phyloP scores from a whole-genome alignment of 306 rosid species.

The Cotoneaster glaucophyllus region DNA sequence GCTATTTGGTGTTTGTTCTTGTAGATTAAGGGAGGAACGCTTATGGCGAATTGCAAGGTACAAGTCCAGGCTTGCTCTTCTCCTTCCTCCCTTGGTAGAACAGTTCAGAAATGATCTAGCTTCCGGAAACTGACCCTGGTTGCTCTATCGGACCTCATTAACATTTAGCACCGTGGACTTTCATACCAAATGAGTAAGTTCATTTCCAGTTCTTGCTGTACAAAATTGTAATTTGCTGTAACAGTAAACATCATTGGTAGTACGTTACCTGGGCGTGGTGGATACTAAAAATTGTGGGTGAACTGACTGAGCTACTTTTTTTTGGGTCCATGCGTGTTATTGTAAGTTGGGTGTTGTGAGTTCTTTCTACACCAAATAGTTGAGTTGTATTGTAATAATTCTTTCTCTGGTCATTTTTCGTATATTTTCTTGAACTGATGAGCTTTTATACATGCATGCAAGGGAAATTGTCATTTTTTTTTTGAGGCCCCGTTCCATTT shows the following conservation, averaged over 20 bases:
- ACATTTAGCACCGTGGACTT: not conserved
- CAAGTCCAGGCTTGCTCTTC: constrained; percentile 75
- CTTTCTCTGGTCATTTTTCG: not conserved
- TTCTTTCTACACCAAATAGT: not conserved
- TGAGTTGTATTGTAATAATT: not conserved
- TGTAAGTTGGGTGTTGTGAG: not conserved
- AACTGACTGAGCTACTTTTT: not conserved
- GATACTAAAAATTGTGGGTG: not conserved
- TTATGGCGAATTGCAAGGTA: constrained; percentile 63
- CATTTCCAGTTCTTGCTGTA: not conserved
- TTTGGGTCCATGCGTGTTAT: not conserved
- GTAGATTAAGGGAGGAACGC: constrained; percentile 73
- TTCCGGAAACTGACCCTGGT: constrained; percentile 43
- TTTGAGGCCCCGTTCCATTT: not conserved
- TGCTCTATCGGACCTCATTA: not conserved
- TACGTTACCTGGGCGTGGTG: not conserved
- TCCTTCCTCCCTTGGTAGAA: constrained; percentile 70
- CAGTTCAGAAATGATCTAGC: constrained; percentile 58
- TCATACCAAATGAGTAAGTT: not conserved
- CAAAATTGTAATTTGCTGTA: not conserved
- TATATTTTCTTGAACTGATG: not conserved
- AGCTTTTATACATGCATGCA: not conserved
- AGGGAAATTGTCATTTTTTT: not conserved
- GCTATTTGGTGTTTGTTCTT: constrained; percentile 8
- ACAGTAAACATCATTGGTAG: not conserved